Evolutionary conservation across 2,329 filamentous ascomycete species (phyloP).

Genomic region (Paecilomyces sp.): DNA sequence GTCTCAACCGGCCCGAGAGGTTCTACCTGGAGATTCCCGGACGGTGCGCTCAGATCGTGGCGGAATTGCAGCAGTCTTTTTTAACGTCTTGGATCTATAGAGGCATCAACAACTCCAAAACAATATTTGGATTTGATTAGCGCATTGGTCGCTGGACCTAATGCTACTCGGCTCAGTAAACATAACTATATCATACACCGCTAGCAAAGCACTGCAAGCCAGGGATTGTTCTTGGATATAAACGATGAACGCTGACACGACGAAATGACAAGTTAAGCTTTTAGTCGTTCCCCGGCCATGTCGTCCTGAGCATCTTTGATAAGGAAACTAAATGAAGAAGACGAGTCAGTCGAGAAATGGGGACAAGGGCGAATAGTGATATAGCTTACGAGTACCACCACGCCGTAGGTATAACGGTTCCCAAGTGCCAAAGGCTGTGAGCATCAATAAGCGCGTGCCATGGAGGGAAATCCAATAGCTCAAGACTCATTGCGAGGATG

Average conservation of each 20-base stretch:
- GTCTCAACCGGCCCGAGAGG: neutral
- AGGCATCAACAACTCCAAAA: neutral
- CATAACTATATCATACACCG: neutral
- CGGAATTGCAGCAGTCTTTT: neutral
- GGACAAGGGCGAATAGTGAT: constrained; percentile 3
- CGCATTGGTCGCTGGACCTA: neutral
- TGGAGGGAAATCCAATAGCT: constrained; percentile 89
- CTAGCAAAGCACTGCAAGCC: neutral
- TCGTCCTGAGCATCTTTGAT: constrained; percentile 81
- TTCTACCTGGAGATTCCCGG: neutral
- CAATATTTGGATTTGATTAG: neutral
- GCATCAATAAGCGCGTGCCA: constrained; percentile 78
- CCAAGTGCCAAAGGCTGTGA: constrained; percentile 91
- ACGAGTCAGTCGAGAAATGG: constrained; percentile 17
- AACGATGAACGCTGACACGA: neutral
- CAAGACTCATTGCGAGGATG: constrained; percentile 87
- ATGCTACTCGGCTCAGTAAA: neutral
- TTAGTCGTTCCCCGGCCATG: constrained; percentile 63
- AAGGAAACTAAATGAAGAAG: constrained; percentile 59
- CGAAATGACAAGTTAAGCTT: constrained; percentile 44
- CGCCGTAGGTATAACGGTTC: constrained; percentile 79
- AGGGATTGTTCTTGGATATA: neutral
- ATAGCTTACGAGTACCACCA: constrained; percentile 87
- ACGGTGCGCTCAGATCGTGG: neutral
- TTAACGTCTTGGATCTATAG: neutral